Conservation (phyloP, 176 grass and related monocot species). For the Pontederia crassipes region DNA sequence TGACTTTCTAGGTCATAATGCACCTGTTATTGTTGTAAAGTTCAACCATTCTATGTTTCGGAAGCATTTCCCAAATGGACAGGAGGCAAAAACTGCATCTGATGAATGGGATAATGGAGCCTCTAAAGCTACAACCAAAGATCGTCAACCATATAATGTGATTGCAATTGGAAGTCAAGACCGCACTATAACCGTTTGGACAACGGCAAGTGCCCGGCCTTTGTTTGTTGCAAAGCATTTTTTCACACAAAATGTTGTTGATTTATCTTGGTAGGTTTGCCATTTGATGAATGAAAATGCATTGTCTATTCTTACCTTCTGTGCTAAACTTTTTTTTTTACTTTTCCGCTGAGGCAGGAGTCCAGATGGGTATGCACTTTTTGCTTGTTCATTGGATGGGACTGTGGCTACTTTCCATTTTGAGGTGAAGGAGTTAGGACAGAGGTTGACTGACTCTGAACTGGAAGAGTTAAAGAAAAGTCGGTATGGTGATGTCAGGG, state of each 20-base stretch:
- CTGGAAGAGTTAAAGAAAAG: slow-evolving; percentile 86
- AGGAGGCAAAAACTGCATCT: slow-evolving; percentile 43
- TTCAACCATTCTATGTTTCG: slow-evolving; percentile 98
- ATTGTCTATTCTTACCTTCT: slow-evolving; percentile 2
- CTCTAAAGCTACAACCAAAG: slow-evolving; percentile 52
- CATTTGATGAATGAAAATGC: slow-evolving; percentile 5
- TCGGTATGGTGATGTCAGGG: slow-evolving; percentile 92
- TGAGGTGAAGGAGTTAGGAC: slow-evolving; percentile 91
- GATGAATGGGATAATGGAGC: slow-evolving; percentile 78
- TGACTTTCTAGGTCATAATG: slow-evolving; percentile 97
- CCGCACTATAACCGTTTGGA: slow-evolving; percentile 97
- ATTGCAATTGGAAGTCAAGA: slow-evolving; percentile 99
- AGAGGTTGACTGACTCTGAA: slow-evolving; percentile 75
- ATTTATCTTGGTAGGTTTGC: slow-evolving; percentile 82
- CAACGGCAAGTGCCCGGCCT: slow-evolving; percentile 79
- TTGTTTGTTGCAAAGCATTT: slow-evolving; percentile 98
- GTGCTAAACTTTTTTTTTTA: neutral
- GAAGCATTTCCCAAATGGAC: slow-evolving; percentile 52
- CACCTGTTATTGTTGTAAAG: slow-evolving; percentile 81
- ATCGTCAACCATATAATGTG: slow-evolving; percentile 81
- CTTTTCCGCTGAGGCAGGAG: slow-evolving; percentile 40
- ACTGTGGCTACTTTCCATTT: slow-evolving; percentile 82
- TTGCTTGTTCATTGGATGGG: slow-evolving; percentile 94
- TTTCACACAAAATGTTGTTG: slow-evolving; percentile 93
- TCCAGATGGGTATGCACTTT: slow-evolving; percentile 92